These are phyloP conservation scores for Sordariomycetes sp. DNA, from an alignment of 2,329 filamentous ascomycete genomes.

Conservation along the genomic window DNA sequence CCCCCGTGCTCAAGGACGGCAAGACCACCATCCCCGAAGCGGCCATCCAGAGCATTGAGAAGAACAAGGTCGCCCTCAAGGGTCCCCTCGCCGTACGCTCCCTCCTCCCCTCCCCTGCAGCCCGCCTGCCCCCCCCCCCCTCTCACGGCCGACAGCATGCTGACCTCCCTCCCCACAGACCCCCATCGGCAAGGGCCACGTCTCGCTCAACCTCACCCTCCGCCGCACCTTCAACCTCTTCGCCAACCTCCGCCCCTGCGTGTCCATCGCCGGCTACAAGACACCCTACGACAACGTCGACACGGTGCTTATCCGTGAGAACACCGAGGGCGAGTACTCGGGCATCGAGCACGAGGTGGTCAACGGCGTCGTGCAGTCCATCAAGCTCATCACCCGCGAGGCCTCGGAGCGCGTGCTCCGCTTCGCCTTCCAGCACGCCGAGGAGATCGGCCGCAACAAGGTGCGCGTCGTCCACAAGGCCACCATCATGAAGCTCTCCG, in stretches of 20 bases:
- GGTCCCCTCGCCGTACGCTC: slow-evolving; percentile 80
- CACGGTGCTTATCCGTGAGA: slow-evolving; percentile 96
- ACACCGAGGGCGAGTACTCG: slow-evolving; percentile 99
- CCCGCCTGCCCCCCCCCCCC: not conserved
- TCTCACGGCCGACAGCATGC: not conserved
- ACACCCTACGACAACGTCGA: slow-evolving; percentile 96
- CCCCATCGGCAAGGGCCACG: slow-evolving; percentile 95
- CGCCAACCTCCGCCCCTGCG: slow-evolving; percentile 96
- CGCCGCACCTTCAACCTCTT: slow-evolving; percentile 99
- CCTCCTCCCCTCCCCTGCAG: not conserved
- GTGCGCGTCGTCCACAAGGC: slow-evolving; percentile 98
- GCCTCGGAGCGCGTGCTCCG: slow-evolving; percentile 92
- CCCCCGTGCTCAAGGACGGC: slow-evolving; percentile 84
- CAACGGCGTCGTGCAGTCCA: slow-evolving; percentile 95
- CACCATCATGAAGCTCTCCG: slow-evolving; percentile 99
- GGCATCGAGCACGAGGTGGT: slow-evolving; percentile 98
- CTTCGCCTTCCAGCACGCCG: slow-evolving; percentile 96
- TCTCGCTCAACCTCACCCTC: slow-evolving; percentile 96
- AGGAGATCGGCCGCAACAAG: slow-evolving; percentile 86
- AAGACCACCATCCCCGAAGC: slow-evolving; percentile 90
- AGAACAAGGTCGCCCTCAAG: slow-evolving; percentile 96
- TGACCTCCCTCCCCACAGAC: slow-evolving; percentile 41
- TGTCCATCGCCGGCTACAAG: slow-evolving; percentile 94
- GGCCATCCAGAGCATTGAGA: slow-evolving; percentile 85
- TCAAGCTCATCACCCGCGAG: slow-evolving; percentile 97